Percentiles rank a stretch among this genome's conserved stretches.
Evolutionary conservation across 2,329 filamentous ascomycete species (phyloP).

Genomic region (Cercospora nicotianae): DNA sequence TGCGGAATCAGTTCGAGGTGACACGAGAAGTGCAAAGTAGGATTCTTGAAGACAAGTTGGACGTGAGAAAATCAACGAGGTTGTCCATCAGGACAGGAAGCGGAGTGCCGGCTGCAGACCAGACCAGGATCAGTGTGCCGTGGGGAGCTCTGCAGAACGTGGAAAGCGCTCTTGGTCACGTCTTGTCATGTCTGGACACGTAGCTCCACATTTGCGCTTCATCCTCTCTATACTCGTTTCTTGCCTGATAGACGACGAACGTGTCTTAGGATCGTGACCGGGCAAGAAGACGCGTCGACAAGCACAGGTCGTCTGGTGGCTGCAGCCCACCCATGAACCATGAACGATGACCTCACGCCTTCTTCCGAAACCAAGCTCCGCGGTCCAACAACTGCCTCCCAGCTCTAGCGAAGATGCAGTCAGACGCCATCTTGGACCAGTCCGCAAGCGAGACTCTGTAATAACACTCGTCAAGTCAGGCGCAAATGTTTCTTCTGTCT

Average conservation of each 20-base stretch:
- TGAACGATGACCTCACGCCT: neutral
- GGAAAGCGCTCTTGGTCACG: neutral
- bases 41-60: neutral
- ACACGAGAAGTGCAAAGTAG: neutral
- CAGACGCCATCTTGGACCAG: neutral
- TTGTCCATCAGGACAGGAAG: neutral
- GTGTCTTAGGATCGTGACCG: neutral
- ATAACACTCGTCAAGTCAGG: neutral
- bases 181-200: neutral
- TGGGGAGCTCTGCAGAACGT: neutral
- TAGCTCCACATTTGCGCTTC: neutral
- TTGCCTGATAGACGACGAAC: neutral
- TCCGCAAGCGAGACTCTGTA: neutral
- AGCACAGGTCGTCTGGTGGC: neutral
- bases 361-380: neutral
- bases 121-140: neutral
- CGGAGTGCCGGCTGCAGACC: slow-evolving; percentile 1
- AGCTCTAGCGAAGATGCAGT: slow-evolving; percentile 3
- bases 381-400: neutral
- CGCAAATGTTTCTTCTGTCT: neutral
- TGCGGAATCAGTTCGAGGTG: neutral
- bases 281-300: neutral
- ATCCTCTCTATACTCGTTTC: neutral
- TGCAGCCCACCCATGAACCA: neutral
- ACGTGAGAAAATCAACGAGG: neutral